These are phyloP conservation scores for Penicillium brasilianum DNA, from an alignment of 2,329 filamentous ascomycete species.

Conservation along the genomic window DNA sequence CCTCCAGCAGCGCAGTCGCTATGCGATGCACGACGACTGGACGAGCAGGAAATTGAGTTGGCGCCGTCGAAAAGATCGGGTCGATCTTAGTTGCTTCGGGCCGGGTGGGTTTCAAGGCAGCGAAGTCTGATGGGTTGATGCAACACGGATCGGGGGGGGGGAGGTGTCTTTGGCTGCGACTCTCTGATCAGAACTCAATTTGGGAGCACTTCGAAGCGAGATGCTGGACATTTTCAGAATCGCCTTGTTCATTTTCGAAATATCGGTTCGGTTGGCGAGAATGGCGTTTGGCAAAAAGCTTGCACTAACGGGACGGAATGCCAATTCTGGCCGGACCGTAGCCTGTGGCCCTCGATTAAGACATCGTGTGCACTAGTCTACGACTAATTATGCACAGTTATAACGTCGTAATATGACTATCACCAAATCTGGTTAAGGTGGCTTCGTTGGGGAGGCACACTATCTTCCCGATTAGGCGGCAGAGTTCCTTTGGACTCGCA, in stretches of 20 bases:
- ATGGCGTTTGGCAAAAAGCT: background rate
- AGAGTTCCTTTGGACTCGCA: background rate
- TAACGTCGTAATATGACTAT: background rate
- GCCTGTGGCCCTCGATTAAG: background rate
- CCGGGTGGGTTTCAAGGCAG: slow-evolving; percentile 6
- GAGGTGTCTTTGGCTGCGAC: background rate
- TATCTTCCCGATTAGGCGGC: background rate
- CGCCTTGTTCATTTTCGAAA: too few species aligned
- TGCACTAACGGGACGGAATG: background rate
- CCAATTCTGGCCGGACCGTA: background rate
- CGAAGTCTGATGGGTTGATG: background rate
- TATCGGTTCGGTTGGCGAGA: background rate
- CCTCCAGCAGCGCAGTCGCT: background rate
- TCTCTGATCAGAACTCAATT: background rate
- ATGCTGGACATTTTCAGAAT: background rate
- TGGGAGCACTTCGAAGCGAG: too few species aligned
- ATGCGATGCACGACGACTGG: background rate
- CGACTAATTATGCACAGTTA: background rate
- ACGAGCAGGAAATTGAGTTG: background rate
- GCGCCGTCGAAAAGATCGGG: background rate
- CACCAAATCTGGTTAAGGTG: background rate
- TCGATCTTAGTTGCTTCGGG: slow-evolving; percentile 10
- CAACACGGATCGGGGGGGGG: background rate
- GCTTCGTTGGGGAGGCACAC: background rate
- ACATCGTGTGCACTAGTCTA: background rate